A percentile compares a stretch with the other conserved stretches of the same genome.
Evolutionary conservation across 169 alveolate species (phyloP).

Genomic region (Plasmodium vivax): DNA sequence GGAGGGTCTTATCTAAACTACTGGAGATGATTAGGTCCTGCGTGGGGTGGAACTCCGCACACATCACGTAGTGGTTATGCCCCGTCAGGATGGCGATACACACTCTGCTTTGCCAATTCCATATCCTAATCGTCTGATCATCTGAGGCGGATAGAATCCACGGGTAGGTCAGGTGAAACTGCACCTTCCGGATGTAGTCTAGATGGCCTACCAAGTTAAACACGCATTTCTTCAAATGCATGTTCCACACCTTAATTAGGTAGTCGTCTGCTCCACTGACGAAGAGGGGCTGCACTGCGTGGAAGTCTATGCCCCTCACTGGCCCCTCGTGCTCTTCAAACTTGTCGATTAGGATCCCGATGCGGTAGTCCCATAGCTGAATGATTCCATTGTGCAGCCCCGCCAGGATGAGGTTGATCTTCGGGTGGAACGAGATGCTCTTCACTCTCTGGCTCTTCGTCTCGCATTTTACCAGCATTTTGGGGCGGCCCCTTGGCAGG

Average conservation of each 20-base stretch:
- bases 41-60: constrained; percentile 95
- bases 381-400: constrained; percentile 96
- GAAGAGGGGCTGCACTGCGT: constrained; percentile 93
- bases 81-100: constrained; percentile 93
- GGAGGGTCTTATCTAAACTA: constrained; percentile 94
- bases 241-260: constrained; percentile 95
- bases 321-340: constrained; percentile 97
- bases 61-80: constrained; percentile 98
- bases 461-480: constrained; percentile 79
- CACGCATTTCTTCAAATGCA: constrained; percentile 93
- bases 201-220: constrained; percentile 95
- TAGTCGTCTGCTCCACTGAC: constrained; percentile 98
- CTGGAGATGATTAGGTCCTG: constrained; percentile 94
- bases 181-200: constrained; percentile 96
- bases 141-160: constrained; percentile 97
- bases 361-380: constrained; percentile 94
- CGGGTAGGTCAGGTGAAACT: constrained; percentile 95
- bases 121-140: constrained; percentile 96
- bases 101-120: constrained; percentile 97
- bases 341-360: constrained; percentile 85
- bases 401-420: constrained; percentile 93
- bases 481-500: background rate
- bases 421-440: constrained; percentile 96
- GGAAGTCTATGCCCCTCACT: constrained; percentile 96
- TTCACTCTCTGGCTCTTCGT: constrained; percentile 94